Evolutionary conservation across 805 yeast genomes (phyloP).

Genomic region (Lachancea sp.): DNA sequence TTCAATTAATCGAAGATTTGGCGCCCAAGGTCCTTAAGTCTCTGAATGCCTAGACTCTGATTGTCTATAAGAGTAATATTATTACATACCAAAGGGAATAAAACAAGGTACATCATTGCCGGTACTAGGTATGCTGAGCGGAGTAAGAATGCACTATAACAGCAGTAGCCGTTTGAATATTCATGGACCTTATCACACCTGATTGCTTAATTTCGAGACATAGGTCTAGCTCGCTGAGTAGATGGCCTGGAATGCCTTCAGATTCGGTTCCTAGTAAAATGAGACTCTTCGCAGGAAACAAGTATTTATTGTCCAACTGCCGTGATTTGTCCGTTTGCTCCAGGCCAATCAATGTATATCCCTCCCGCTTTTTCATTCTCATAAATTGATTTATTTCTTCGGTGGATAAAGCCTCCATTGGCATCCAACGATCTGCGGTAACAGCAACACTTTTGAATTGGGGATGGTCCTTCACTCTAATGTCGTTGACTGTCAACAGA

Average conservation of each 20-base stretch:
- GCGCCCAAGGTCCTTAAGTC: slow-evolving; percentile 61
- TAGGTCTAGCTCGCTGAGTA: slow-evolving; percentile 72
- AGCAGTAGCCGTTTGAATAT: slow-evolving; percentile 94
- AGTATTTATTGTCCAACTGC: slow-evolving; percentile 52
- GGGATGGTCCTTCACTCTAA: slow-evolving; percentile 51
- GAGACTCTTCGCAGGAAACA: slow-evolving; percentile 74
- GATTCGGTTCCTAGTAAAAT: slow-evolving; percentile 79
- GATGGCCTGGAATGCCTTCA: slow-evolving; percentile 85
- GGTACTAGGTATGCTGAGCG: slow-evolving; percentile 23
- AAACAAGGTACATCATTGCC: slow-evolving; percentile 31
- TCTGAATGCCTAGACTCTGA: slow-evolving; percentile 34
- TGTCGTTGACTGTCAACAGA: slow-evolving; percentile 66
- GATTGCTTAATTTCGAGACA: slow-evolving; percentile 89
- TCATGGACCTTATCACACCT: slow-evolving; percentile 92
- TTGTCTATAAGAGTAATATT: neutral
- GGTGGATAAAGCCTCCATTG: slow-evolving; percentile 67
- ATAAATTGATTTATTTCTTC: slow-evolving; percentile 51
- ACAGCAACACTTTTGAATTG: slow-evolving; percentile 87
- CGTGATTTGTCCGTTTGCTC: slow-evolving; percentile 92
- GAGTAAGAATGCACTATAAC: slow-evolving; percentile 89
- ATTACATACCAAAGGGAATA: too few relatives aligned
- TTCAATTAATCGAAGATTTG: slow-evolving; percentile 50
- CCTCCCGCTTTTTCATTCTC: slow-evolving; percentile 58
- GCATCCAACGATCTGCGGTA: slow-evolving; percentile 95
- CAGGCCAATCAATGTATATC: slow-evolving; percentile 81